Base-by-base conservation (phyloP, 805 yeast genomes). In the Lipomyces sp. region DNA sequence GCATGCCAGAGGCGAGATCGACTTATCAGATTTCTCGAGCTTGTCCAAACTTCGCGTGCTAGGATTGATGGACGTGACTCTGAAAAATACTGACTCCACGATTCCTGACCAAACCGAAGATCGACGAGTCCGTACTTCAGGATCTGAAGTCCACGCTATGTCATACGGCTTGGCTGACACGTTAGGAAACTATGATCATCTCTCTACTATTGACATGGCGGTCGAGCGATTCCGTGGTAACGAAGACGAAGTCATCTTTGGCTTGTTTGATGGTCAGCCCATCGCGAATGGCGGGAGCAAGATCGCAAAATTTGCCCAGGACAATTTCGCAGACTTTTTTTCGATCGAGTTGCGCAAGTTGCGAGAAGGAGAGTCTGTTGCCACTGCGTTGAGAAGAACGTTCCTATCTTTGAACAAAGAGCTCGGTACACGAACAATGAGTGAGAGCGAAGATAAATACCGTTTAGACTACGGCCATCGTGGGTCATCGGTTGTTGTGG, bases 31-130 rank as follows among this genome's bases (percentile, higher is more conserved):
- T 66, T 85, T 93, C 73, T 93, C 92, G 66, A 85, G 87, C 1
- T 80, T 95, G 74, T 87, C 89, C 60, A 82, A 90, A 51, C 78
- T 95, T 68, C 85, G 84, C 69, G 85, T 90, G 10, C 80, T 95
- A 60, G 98, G 98, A 0, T 81, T 95, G 69, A 92, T 95, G 88
- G 99, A 95, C 80, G 96, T 95, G 32, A 95, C 99, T 0, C 83
- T 94, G 68, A 15, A 15, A 42, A 42, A 5, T n/a, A 92, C 97
- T 0, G 89, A 96, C 0, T 88, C 92, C 15, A 83, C 89, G 13
- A 90, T 93, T 6, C 98, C 98, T 7, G 98, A 94, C 77, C 97
- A 93, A 77, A 82, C 85, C 10, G 86, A 86, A 11, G 88, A 90
- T 72, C 85, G 90, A 71, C 89, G 99, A 79, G 89, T 95, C 24